Conservation (phyloP, 805 yeast species). For the Nakazawaea ambrosiae region DNA sequence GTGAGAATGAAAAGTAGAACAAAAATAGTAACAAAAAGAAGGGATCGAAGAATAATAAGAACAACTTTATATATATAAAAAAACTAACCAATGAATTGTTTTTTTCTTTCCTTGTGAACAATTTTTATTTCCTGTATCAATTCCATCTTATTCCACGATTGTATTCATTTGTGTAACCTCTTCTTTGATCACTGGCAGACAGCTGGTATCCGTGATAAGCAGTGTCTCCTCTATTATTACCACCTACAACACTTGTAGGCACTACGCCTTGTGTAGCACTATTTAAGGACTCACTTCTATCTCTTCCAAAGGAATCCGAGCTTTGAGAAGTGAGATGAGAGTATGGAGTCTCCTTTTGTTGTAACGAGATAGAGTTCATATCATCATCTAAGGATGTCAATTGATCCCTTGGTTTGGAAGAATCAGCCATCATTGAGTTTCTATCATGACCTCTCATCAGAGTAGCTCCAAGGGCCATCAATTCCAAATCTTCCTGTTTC, state of each 20-base stretch:
- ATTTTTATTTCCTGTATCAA: too few species aligned
- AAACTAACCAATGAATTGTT: too few species aligned
- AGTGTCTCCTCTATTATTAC: conserved; percentile 9
- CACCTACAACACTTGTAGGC: conserved; percentile 21
- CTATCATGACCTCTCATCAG: conserved; percentile 57
- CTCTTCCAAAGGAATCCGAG: conserved; percentile 13
- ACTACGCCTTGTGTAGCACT: conserved; percentile 13
- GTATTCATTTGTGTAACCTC: conserved; percentile 11
- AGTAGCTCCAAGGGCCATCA: conserved; percentile 66
- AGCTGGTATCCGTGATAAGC: conserved; percentile 8
- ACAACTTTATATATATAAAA: too few species aligned
- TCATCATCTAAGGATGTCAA: conserved; percentile 25
- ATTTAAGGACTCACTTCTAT: conserved; percentile 15
- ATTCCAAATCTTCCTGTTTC: conserved; percentile 45
- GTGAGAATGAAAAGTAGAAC: too few species aligned
- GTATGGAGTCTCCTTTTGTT: conserved; percentile 20
- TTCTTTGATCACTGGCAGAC: conserved; percentile 1
- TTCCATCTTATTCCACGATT: conserved; percentile 12
- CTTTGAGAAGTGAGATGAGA: conserved; percentile 15
- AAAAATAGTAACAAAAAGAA: too few species aligned
- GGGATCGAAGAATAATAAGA: too few species aligned
- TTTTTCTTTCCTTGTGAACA: too few species aligned
- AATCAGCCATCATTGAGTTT: conserved; percentile 26
- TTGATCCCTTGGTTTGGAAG: conserved; percentile 20
- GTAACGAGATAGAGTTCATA: conserved; percentile 11